Conservation (phyloP, 1,139 yeast genomes). For the Candida sp. region DNA sequence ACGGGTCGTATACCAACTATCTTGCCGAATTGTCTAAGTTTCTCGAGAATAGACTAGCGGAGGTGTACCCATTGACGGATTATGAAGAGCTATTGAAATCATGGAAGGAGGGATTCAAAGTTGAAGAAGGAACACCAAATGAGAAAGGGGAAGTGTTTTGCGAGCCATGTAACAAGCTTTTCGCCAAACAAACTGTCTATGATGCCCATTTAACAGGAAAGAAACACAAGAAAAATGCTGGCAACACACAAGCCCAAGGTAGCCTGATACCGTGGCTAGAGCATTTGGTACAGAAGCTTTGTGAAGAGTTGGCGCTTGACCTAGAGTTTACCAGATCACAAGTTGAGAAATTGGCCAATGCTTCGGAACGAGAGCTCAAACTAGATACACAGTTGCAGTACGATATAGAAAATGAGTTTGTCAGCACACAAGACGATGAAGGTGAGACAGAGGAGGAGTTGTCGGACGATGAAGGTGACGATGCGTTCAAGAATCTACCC, state of each 20-base stretch:
- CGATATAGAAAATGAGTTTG: constrained; percentile 17
- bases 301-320: constrained; percentile 35
- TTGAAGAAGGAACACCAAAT: constrained; percentile 18
- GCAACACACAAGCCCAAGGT: constrained; percentile 2
- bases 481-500: constrained; percentile 58
- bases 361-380: constrained; percentile 76
- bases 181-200: constrained; percentile 69
- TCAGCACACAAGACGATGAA: constrained; percentile 35
- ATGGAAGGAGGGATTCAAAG: constrained; percentile 36
- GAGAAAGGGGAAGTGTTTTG: constrained; percentile 56
- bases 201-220: constrained; percentile 75
- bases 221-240: constrained; percentile 64
- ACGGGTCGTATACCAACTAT: constrained; percentile 44
- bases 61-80: constrained; percentile 56
- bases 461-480: constrained; percentile 23
- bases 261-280: constrained; percentile 26
- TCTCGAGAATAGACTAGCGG: constrained; percentile 45
- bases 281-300: constrained; percentile 34
- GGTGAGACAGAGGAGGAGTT: constrained; percentile 19
- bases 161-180: constrained; percentile 63
- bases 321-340: constrained; percentile 59
- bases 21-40: constrained; percentile 48
- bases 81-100: constrained; percentile 33
- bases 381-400: constrained; percentile 41
- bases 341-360: constrained; percentile 66